Evolutionary conservation across 768 basidiomycete genomes (phyloP), one percentile per base, ranked within the genome.

Genomic region (Lentinula sp.): DNA sequence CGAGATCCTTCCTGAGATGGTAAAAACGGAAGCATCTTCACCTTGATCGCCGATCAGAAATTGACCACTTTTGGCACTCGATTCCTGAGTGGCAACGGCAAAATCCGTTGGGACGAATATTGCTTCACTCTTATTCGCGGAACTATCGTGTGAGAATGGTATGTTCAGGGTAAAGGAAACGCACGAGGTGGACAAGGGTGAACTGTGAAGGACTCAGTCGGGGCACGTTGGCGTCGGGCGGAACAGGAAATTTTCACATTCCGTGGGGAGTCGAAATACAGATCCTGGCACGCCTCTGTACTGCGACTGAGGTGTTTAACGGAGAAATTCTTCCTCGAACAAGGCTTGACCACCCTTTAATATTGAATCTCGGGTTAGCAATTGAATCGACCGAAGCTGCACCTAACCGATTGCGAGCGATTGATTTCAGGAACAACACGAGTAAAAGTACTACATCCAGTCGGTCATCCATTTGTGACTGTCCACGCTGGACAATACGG

Each of bases 41-140:
- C 15, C 33, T 59, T 60, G 59, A 60, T 60, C 49, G 49, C 59
- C 59, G 59, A 60, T 60, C 59, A 60, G 36, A 23, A 32, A 59
- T 33, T 56, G 28, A 13, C 53, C 53, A 37, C 43, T 32, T 41
- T 42, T 15, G 41, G 55, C 6, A 51, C 50, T 15, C 28, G 50
- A 36, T 32, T 33, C 15, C 37, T 23, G 37, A 18, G 6, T 7
- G 16, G 12, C 12, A 20, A 2, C 55, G 55, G 55, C 55, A 56
- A 23, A 43, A 2, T 28, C 55, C 55, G 55, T 42, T 43, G 41
- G 55, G 55, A 43, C 41, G 5, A 56, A 56, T 28, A 20, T 41
- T 32, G 16, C 10, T 13, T 15, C 20, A 0, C n/a, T 42, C 41
- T 54, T 16, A 56, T 56, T 56, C 55, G 55, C 41, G 55, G 55